phyloP scores from a whole-genome alignment of 2,329 filamentous ascomycete species.

The Talaromyces sp. region DNA sequence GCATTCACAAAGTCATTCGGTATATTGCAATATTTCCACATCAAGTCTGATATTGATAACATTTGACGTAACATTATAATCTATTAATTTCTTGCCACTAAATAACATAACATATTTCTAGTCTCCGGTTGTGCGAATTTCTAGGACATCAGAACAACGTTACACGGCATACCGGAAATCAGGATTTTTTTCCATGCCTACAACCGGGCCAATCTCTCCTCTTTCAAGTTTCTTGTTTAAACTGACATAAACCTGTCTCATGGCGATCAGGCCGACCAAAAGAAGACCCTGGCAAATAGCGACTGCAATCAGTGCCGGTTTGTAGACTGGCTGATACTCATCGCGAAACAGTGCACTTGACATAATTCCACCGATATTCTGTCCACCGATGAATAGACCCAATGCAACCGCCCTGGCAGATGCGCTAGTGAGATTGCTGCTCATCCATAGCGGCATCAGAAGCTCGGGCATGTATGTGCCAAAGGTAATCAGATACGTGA shows the following conservation, averaged over 20 bases:
- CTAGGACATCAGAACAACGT: background rate
- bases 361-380: conserved; percentile 10
- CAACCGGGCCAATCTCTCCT: conserved; percentile 3
- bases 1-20: no score
- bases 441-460: conserved; percentile 8
- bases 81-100: no score
- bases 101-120: no score
- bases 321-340: conserved; percentile 7
- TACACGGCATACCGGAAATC: conserved; percentile 8
- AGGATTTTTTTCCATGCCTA: conserved; percentile 5
- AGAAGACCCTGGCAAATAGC: conserved; percentile 7
- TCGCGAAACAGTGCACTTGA: conserved; percentile 8
- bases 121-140: no score
- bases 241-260: conserved; percentile 7
- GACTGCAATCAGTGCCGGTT: conserved; percentile 9
- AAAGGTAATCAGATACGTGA: conserved; percentile 8
- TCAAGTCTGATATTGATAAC: no score
- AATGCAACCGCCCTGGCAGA: conserved; percentile 10
- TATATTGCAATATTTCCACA: no score
- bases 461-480: conserved; percentile 9
- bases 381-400: conserved; percentile 6
- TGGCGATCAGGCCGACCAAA: background rate
- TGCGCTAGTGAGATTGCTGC: conserved; percentile 2
- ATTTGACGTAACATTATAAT: no score
- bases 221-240: conserved; percentile 3